These are phyloP conservation scores for Turnera subulata DNA, from an alignment of 345 rosid genomes.

Conservation along the genomic window DNA sequence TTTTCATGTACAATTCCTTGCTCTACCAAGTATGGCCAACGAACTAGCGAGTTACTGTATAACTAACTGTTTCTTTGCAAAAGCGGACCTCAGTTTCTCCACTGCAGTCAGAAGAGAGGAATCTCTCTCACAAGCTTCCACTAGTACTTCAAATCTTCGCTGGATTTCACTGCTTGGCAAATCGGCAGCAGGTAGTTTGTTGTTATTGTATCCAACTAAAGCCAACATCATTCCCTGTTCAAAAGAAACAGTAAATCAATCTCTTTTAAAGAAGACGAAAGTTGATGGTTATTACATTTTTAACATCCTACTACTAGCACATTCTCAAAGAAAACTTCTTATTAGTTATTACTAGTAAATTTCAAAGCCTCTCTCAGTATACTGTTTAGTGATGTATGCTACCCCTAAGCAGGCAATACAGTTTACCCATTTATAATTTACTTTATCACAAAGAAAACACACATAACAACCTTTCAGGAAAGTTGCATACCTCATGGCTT, in stretches of 20 bases:
- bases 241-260: neutral
- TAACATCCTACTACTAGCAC: neutral
- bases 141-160: conserved; percentile 42
- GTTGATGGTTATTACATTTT: neutral
- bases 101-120: conserved; percentile 49
- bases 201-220: conserved; percentile 36
- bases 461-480: neutral
- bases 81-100: conserved; percentile 46
- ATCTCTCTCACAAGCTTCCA: conserved; percentile 62
- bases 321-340: too few relatives aligned
- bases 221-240: conserved; percentile 69
- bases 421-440: neutral
- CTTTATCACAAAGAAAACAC: too few relatives aligned
- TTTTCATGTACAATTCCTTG: neutral
- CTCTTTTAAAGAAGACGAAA: neutral
- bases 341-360: too few relatives aligned
- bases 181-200: conserved; percentile 13
- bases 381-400: too few relatives aligned
- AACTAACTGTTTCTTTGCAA: conserved; percentile 10
- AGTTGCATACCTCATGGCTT: conserved; percentile 52
- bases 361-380: too few relatives aligned
- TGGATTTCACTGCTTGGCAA: conserved; percentile 10
- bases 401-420: too few relatives aligned
- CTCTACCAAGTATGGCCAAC: neutral
- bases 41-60: neutral